phyloP scores from a whole-genome alignment of 2,329 filamentous ascomycete genomes.

The Nakataea oryzae region DNA sequence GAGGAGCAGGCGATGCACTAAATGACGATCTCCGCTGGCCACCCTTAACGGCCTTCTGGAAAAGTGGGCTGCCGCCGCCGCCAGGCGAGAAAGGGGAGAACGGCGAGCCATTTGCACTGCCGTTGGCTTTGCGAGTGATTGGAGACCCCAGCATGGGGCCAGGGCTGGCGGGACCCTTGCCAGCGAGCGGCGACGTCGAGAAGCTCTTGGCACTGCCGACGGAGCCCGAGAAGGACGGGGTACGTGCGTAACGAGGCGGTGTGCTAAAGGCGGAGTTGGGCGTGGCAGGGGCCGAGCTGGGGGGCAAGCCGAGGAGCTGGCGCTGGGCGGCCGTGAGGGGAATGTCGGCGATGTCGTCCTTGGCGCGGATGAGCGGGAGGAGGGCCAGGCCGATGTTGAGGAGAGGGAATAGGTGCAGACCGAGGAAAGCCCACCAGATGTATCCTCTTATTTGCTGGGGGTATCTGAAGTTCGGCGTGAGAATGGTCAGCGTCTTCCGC shows the following conservation, averaged over 20 bases:
- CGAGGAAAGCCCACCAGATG: conserved; percentile 31
- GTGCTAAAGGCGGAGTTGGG: conserved; percentile 69
- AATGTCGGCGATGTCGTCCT: conserved; percentile 79
- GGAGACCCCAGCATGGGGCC: conserved; percentile 3
- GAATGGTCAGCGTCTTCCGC: background rate
- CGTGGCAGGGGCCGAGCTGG: conserved; percentile 50
- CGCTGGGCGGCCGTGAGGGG: conserved; percentile 85
- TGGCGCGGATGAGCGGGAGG: conserved; percentile 59
- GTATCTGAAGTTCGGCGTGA: background rate
- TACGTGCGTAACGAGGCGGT: conserved; percentile 76
- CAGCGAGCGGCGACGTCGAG: conserved; percentile 47
- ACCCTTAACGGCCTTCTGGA: conserved; percentile 55
- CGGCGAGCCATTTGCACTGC: conserved; percentile 32
- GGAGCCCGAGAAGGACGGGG: conserved; percentile 54
- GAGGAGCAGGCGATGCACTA: conserved; percentile 39
- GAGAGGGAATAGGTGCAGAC: conserved; percentile 46
- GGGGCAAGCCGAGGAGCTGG: conserved; percentile 69
- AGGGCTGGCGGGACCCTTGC: conserved; percentile 35
- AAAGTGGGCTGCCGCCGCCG: conserved; percentile 37
- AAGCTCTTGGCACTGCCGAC: conserved; percentile 45
- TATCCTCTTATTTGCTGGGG: conserved; percentile 10
- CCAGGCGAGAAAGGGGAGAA: conserved; percentile 22
- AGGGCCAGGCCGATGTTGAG: conserved; percentile 64
- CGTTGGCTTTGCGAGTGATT: conserved; percentile 11
- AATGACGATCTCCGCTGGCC: conserved; percentile 51